Base-by-base conservation (phyloP, 805 yeast genomes). In the Spathaspora girioi region DNA sequence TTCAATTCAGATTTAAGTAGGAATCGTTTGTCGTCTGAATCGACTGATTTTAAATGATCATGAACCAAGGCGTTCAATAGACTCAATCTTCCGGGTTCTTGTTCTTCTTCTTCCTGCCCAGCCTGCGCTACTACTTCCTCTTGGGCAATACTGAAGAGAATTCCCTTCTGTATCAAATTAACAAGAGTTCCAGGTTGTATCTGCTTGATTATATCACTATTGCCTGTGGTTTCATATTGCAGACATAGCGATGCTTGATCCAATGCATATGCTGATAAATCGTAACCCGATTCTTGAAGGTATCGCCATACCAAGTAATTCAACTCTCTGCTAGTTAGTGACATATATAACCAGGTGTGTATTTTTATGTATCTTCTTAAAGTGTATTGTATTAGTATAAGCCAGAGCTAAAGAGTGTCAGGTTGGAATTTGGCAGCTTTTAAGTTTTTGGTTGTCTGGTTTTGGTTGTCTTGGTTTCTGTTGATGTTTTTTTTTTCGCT, bases 271-370 rank as follows among this genome's bases (percentile, higher is more conserved):
- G 96, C 91, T 1, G 94, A 76, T 18, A 89, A 76, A 48, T 88
- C 92, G 40, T 78, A 75, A 2, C 96, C 96, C 5, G 85, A 75
- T 65, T 94, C 98, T 63, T 90, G 96, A 38, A 91, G 76, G 63
- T 93, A 94, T 54, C 97, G 73, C 97, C 97, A 94, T 49, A 93
- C 81, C 59, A 94, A 78, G 64, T 93, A 93, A 73, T 93, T 94
- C 50, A 93, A 79, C 68, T 91, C 96, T 51, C 80, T 83, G 51
- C 94, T 86, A 5, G 94, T 81, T 46, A 93, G 71, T 23, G 96
- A 86, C 97, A 90, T 89, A 10, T 17, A 29, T 29, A 12, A 12
- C 3, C 32, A 12, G 14, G 17, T 14, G 40, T 35, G 35, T 35
- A 14, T n/a, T n/a, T n/a, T n/a, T 35, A 4, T n/a, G 11, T 14